Evolutionary conservation across 169 alveolate genomes (phyloP).

Genomic region (Eimeria necatrix): DNA sequence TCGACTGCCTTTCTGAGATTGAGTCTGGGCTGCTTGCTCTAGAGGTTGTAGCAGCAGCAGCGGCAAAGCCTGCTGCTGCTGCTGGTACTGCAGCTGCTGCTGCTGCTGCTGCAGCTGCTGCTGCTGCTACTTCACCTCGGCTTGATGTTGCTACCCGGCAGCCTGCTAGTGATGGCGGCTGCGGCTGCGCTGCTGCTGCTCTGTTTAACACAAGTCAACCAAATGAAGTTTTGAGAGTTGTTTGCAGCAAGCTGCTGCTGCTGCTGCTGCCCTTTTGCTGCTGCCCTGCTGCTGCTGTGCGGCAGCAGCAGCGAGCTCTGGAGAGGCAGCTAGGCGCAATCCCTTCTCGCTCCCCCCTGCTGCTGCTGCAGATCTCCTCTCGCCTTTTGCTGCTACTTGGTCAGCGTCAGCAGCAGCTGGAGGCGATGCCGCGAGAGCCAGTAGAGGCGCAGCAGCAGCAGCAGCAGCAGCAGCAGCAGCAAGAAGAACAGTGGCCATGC

Average conservation of each 20-base stretch:
- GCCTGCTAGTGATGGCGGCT: not conserved
- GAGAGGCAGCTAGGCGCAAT: constrained; percentile 19
- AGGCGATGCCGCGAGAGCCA: not conserved
- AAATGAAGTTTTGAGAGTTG: not conserved
- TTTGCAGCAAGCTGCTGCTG: constrained; percentile 16
- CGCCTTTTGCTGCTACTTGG: not conserved
- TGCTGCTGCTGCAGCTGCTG: not conserved
- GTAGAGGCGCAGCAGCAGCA: not conserved
- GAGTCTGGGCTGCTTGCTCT: not conserved
- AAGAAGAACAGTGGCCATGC: not conserved
- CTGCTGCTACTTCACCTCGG: not conserved
- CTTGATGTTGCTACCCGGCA: not conserved
- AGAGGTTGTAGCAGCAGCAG: not conserved
- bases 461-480: constrained; percentile 47
- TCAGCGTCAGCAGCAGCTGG: constrained; percentile 12
- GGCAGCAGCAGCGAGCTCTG: constrained; percentile 46
- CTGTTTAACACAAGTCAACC: not conserved
- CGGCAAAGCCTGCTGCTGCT: not conserved
- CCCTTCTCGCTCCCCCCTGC: not conserved
- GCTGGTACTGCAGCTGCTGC: constrained; percentile 34
- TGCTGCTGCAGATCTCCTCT: constrained; percentile 52
- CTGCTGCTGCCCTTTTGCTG: constrained; percentile 75
- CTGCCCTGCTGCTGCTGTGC: constrained; percentile 72
- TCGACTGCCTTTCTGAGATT: constrained; percentile 30
- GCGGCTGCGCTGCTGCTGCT: constrained; percentile 26